Evolutionary conservation across 2,329 filamentous ascomycete genomes (phyloP).

Genomic region (Penicillium glabrum): DNA sequence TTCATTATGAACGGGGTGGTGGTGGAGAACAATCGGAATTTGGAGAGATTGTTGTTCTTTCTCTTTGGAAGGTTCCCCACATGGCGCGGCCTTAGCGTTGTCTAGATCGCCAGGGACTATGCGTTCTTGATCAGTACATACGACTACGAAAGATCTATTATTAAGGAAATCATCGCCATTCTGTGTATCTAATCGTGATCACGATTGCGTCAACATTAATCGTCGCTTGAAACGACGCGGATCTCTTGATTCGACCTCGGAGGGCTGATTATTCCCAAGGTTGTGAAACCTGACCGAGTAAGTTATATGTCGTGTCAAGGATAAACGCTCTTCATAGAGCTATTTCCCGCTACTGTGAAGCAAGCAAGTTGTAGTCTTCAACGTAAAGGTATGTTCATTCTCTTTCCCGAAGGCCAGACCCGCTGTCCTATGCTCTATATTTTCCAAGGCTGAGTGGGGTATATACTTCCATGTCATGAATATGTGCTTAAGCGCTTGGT

Average conservation of each 20-base stretch:
- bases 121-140: no score
- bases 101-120: neutral
- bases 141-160: no score
- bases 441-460: neutral
- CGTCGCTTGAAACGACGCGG: no score
- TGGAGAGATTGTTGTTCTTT: conserved; percentile 8
- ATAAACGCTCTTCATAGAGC: neutral
- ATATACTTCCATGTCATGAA: neutral
- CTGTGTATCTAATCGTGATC: no score
- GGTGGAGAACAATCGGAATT: conserved; percentile 1
- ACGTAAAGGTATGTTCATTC: neutral
- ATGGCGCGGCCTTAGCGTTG: neutral
- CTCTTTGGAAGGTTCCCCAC: neutral
- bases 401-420: conserved; percentile 8
- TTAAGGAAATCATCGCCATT: no score
- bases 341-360: neutral
- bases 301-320: no score
- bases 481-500: neutral
- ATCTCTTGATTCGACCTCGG: no score
- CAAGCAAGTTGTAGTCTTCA: neutral
- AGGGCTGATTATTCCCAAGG: no score
- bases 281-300: no score
- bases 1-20: neutral
- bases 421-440: conserved; percentile 12
- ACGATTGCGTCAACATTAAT: no score